Percentiles rank a stretch among this genome's conserved stretches.
Evolutionary conservation across 768 basidiomycete species (phyloP).

Genomic region (Amylocystis lapponica): DNA sequence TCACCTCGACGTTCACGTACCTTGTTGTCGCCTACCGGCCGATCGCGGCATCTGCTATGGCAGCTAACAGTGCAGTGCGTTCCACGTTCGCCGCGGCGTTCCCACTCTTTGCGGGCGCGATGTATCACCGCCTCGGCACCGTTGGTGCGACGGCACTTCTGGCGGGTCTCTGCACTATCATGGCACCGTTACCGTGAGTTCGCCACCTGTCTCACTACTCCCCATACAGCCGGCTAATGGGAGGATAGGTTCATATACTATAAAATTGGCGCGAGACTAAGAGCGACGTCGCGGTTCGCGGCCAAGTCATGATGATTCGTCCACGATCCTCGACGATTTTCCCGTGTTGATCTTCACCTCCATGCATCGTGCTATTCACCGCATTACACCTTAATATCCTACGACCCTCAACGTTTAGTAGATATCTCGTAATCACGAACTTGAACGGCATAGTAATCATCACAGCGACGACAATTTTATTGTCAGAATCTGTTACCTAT

Average conservation of each 20-base stretch:
- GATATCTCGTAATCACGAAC: too few relatives aligned
- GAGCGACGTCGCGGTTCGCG: constrained; percentile 40
- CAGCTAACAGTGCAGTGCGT: constrained; percentile 55
- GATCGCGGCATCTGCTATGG: constrained; percentile 54
- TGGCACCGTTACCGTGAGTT: constrained; percentile 58
- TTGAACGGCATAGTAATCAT: too few relatives aligned
- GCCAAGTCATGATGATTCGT: too few relatives aligned
- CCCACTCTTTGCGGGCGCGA: constrained; percentile 45
- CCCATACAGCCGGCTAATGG: not conserved
- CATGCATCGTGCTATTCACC: too few relatives aligned
- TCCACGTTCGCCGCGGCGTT: constrained; percentile 44
- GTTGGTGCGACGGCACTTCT: constrained; percentile 71
- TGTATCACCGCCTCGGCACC: constrained; percentile 52
- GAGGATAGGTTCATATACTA: constrained; percentile 40
- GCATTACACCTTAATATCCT: too few relatives aligned
- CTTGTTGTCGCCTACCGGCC: constrained; percentile 47
- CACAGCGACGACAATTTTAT: too few relatives aligned
- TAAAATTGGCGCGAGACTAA: constrained; percentile 38
- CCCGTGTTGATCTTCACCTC: too few relatives aligned
- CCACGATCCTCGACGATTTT: too few relatives aligned
- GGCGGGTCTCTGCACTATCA: constrained; percentile 54
- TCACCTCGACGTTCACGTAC: constrained; percentile 62
- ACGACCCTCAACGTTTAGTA: too few relatives aligned
- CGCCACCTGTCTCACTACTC: not conserved
- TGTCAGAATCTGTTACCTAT: too few relatives aligned